Percentiles rank a stretch among this genome's conserved stretches.
Conservation (phyloP, 345 rosid species). For the Excoecaria agallocha region DNA sequence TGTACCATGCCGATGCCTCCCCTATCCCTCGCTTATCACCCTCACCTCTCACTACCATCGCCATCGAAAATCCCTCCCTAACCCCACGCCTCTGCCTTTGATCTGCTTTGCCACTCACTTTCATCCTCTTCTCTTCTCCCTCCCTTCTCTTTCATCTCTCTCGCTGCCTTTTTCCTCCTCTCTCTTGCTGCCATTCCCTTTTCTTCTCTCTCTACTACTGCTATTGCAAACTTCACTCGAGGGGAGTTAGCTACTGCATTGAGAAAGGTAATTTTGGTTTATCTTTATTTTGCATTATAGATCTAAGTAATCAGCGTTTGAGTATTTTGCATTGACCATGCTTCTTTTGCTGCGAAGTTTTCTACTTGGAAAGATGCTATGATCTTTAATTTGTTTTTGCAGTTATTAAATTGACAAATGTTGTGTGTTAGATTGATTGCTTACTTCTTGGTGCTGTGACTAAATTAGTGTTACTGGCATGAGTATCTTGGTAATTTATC, state of each 20-base stretch:
- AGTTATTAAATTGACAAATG: not conserved
- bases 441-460: not conserved
- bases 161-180: too few relatives aligned
- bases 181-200: too few relatives aligned
- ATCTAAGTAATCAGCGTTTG: not conserved
- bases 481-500: not conserved
- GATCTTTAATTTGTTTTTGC: too few relatives aligned
- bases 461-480: not conserved
- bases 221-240: constrained; percentile 85
- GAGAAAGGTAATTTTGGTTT: constrained; percentile 58
- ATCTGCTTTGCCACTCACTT: too few relatives aligned
- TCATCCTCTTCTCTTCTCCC: too few relatives aligned
- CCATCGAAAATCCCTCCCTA: too few relatives aligned
- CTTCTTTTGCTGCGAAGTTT: not conserved
- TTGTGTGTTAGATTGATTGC: not conserved
- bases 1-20: too few relatives aligned
- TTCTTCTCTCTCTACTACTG: too few relatives aligned
- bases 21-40: too few relatives aligned
- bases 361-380: not conserved
- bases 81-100: too few relatives aligned
- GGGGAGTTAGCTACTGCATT: constrained; percentile 95
- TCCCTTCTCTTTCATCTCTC: too few relatives aligned
- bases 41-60: too few relatives aligned
- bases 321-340: not conserved
- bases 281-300: not conserved